These are phyloP conservation scores for Vararia minispora DNA, from an alignment of 768 basidiomycete species.

Conservation along the genomic window DNA sequence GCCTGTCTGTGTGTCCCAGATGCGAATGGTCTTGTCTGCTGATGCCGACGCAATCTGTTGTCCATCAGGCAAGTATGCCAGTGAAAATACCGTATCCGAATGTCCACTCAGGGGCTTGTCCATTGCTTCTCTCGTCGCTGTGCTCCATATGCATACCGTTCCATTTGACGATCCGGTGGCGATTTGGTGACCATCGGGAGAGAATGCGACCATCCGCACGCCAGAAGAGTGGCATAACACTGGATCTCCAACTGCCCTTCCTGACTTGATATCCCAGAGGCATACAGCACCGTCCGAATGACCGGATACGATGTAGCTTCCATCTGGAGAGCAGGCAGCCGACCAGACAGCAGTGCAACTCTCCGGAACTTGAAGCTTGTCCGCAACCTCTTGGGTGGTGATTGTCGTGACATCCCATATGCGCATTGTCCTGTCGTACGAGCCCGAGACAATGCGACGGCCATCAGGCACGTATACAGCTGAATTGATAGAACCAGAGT, in stretches of 20 bases:
- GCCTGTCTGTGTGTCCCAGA: slow-evolving; percentile 2
- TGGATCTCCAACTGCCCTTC: not conserved
- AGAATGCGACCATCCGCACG: slow-evolving; percentile 2
- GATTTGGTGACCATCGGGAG: slow-evolving; percentile 2
- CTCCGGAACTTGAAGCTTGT: slow-evolving; percentile 29
- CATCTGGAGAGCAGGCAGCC: slow-evolving; percentile 33
- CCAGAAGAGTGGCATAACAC: not conserved
- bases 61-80: not conserved
- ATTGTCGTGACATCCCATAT: slow-evolving; percentile 43
- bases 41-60: not conserved
- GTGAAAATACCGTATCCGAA: not conserved
- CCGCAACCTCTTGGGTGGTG: slow-evolving; percentile 16
- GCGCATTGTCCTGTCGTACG: slow-evolving; percentile 35
- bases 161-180: slow-evolving; percentile 4
- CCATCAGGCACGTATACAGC: slow-evolving; percentile 1
- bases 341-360: slow-evolving; percentile 40
- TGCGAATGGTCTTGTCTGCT: too few relatives aligned
- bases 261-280: slow-evolving; percentile 5
- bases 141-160: not conserved
- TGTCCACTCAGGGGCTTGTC: not conserved
- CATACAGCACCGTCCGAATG: slow-evolving; percentile 4
- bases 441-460: slow-evolving; percentile 16
- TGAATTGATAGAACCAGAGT: not conserved
- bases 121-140: not conserved
- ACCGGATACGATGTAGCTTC: not conserved